Conservation (phyloP, 140 eudicot species). For the Bidens hawaiensis region DNA sequence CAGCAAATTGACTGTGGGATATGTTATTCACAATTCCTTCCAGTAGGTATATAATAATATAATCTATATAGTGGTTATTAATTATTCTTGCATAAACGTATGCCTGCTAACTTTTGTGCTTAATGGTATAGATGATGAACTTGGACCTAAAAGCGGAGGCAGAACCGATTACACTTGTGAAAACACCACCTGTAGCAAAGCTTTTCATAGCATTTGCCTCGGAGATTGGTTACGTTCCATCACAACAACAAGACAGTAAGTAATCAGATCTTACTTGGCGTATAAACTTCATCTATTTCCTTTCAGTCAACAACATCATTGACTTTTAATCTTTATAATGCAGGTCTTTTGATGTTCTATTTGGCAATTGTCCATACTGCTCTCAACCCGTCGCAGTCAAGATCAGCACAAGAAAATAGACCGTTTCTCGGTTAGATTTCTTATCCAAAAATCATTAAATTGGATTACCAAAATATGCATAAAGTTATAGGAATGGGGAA, state of each 20-base stretch:
- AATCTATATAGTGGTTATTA: background rate
- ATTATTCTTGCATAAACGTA: slow-evolving; percentile 6
- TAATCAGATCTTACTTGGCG: slow-evolving; percentile 6
- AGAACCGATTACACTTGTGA: slow-evolving; percentile 70
- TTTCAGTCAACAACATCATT: slow-evolving; percentile 15
- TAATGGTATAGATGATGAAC: slow-evolving; percentile 55
- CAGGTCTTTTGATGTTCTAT: slow-evolving; percentile 82
- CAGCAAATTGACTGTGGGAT: slow-evolving; percentile 77
- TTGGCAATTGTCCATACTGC: slow-evolving; percentile 85
- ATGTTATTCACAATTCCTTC: slow-evolving; percentile 75
- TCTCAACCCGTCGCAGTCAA: slow-evolving; percentile 79
- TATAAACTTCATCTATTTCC: background rate
- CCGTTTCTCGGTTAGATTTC: background rate
- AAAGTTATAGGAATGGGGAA: slow-evolving; percentile 34
- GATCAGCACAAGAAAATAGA: slow-evolving; percentile 45
- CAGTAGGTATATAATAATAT: slow-evolving; percentile 46
- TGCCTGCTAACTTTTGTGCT: slow-evolving; percentile 14
- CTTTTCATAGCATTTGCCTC: slow-evolving; percentile 77
- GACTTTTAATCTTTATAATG: slow-evolving; percentile 18
- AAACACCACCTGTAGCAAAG: slow-evolving; percentile 57
- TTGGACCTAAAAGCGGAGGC: slow-evolving; percentile 70
- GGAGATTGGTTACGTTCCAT: slow-evolving; percentile 81
- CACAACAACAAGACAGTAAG: slow-evolving; percentile 84
- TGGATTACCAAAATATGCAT: slow-evolving; percentile 20
- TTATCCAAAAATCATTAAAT: slow-evolving; percentile 8